phyloP scores from a whole-genome alignment of 306 rosid genomes.

The Castanospermum australe region DNA sequence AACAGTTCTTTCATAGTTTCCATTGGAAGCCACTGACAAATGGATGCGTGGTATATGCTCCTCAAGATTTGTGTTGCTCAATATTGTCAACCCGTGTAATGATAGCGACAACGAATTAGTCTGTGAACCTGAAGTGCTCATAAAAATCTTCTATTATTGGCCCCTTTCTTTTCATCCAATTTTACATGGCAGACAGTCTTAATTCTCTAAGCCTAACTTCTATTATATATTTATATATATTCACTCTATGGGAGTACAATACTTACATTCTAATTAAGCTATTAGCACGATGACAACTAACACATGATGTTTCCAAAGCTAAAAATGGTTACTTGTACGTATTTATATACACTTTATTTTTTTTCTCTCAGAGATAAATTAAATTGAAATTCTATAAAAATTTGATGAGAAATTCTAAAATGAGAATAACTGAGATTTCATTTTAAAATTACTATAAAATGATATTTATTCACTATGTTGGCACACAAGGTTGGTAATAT shows the following conservation, averaged over 20 bases:
- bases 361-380: no score
- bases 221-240: no score
- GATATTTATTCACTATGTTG: no score
- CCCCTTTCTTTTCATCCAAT: background rate
- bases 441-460: no score
- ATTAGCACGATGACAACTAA: background rate
- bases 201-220: background rate
- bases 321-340: background rate
- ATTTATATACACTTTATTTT: no score
- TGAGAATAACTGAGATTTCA: no score
- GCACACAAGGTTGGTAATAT: no score
- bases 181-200: constrained; percentile 25
- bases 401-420: no score
- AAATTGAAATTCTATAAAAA: no score
- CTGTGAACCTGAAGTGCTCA: constrained; percentile 6
- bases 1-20: constrained; percentile 21
- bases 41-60: constrained; percentile 12
- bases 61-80: background rate
- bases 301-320: background rate
- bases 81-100: constrained; percentile 26
- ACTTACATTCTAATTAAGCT: background rate
- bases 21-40: constrained; percentile 7
- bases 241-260: background rate
- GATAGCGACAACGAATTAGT: constrained; percentile 23
- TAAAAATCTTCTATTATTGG: constrained; percentile 23